These are phyloP conservation scores for Glebionis coronaria DNA, from an alignment of 129 eudicot genomes.

Conservation along the genomic window DNA sequence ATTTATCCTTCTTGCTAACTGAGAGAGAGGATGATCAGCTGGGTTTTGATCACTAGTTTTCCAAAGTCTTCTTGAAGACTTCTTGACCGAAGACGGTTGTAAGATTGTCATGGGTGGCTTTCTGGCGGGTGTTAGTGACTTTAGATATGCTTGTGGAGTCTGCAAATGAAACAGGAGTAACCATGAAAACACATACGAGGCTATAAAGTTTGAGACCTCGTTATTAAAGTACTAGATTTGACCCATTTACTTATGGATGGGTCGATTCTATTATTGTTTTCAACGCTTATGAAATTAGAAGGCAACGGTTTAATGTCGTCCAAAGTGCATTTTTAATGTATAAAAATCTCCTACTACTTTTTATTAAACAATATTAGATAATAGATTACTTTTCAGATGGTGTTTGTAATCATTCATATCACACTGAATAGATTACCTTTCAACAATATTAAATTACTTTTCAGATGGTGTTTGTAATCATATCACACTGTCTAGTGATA, in stretches of 20 bases:
- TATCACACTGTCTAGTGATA: no score
- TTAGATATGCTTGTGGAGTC: slow-evolving; percentile 31
- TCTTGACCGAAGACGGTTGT: slow-evolving; percentile 36
- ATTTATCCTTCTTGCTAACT: slow-evolving; percentile 38
- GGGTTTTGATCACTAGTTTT: slow-evolving; percentile 41
- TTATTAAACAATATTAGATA: no score
- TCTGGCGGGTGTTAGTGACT: slow-evolving; percentile 42
- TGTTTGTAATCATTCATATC: no score
- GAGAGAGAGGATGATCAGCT: slow-evolving; percentile 25
- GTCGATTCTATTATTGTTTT: no score
- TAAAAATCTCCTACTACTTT: no score
- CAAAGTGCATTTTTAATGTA: no score
- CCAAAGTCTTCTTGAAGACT: slow-evolving; percentile 36
- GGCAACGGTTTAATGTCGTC: no score
- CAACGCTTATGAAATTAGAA: no score
- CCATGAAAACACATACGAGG: not conserved
- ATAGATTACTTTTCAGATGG: no score
- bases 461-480: no score
- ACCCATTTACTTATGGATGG: not conserved
- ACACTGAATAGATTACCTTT: no score
- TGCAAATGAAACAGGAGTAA: slow-evolving; percentile 29
- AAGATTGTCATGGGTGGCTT: slow-evolving; percentile 27
- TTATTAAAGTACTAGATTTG: not conserved
- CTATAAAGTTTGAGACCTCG: not conserved
- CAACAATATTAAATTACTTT: no score